phyloP scores from a whole-genome alignment of 2,329 filamentous ascomycete genomes.

The Colletotrichum karsti region DNA sequence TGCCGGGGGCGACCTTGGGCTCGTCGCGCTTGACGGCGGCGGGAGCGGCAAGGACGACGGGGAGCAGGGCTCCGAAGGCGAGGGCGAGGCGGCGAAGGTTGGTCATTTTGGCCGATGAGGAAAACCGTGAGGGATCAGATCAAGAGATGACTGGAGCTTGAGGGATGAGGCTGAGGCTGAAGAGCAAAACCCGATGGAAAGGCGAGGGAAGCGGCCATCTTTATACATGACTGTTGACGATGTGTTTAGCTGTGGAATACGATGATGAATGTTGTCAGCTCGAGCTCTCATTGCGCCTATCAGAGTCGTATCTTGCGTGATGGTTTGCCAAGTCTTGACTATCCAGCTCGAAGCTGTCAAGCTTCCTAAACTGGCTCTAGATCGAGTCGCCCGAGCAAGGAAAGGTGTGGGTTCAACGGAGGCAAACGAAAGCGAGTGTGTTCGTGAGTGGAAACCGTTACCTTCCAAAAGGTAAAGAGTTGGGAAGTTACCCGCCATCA shows the following conservation, averaged over 20 bases:
- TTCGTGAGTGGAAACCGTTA: not conserved
- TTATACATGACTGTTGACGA: slow-evolving; percentile 11
- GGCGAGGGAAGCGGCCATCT: not conserved
- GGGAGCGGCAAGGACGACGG: slow-evolving; percentile 32
- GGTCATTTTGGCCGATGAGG: slow-evolving; percentile 34
- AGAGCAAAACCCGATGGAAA: not conserved
- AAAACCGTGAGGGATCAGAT: not conserved
- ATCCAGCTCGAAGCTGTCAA: slow-evolving; percentile 17
- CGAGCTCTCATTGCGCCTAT: slow-evolving; percentile 5
- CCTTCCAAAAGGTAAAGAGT: not conserved
- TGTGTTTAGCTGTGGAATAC: not conserved
- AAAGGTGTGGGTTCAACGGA: not conserved
- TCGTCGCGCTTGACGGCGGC: slow-evolving; percentile 40
- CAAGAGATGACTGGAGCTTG: not conserved
- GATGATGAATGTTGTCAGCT: not conserved
- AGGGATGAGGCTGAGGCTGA: slow-evolving; percentile 12
- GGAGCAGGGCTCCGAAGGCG: slow-evolving; percentile 41
- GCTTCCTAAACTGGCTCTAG: slow-evolving; percentile 24
- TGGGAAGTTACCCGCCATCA: not conserved
- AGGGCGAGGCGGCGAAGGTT: slow-evolving; percentile 40
- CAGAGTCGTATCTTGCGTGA: slow-evolving; percentile 25
- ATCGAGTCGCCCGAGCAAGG: slow-evolving; percentile 5
- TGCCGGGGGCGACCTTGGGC: slow-evolving; percentile 43
- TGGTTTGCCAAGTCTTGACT: slow-evolving; percentile 9
- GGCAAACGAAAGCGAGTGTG: not conserved